These are phyloP conservation scores for Eucalyptus cloeziana DNA, from an alignment of 345 rosid genomes.

Conservation along the genomic window DNA sequence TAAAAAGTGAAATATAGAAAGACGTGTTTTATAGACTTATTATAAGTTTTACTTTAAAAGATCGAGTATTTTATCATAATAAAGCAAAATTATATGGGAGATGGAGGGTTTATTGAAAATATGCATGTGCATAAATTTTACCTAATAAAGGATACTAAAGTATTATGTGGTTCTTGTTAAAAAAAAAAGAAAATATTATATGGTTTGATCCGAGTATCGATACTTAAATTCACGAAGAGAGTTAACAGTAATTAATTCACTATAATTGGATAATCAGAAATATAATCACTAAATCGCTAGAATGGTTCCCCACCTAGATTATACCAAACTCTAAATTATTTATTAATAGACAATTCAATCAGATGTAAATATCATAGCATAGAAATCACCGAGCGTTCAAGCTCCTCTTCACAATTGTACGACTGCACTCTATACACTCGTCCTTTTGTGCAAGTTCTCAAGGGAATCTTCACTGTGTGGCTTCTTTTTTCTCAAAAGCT, in stretches of 20 bases:
- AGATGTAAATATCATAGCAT: too few relatives aligned
- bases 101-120: background rate
- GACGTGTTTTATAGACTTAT: background rate
- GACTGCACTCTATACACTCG: too few relatives aligned
- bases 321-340: too few relatives aligned
- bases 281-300: too few relatives aligned
- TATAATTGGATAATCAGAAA: accelerated
- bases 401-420: too few relatives aligned
- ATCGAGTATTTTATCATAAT: background rate
- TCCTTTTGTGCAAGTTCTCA: background rate
- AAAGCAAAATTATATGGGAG: background rate
- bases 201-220: accelerated
- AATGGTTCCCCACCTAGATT: too few relatives aligned
- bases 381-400: accelerated
- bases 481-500: too few relatives aligned
- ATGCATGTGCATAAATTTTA: background rate
- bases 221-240: too few relatives aligned
- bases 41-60: background rate
- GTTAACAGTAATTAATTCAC: accelerated
- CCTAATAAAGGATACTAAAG: background rate
- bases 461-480: background rate
- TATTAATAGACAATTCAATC: too few relatives aligned
- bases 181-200: too few relatives aligned
- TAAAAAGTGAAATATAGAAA: background rate
- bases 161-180: too few relatives aligned